phyloP scores from a whole-genome alignment of 805 yeast species.

The Yamadazyma sp. region DNA sequence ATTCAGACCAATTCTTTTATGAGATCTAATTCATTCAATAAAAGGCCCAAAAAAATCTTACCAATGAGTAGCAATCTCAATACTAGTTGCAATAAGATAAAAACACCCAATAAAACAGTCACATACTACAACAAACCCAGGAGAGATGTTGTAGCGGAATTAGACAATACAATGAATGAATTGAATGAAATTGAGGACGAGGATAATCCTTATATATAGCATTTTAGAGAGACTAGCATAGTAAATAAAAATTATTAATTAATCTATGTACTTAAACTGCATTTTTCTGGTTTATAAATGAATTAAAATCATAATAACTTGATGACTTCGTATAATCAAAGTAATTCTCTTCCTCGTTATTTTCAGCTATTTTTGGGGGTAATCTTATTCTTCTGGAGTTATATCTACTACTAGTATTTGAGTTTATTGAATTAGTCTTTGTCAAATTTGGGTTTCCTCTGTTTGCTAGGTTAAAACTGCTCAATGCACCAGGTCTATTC shows the following conservation, averaged over 20 bases:
- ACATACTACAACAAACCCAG: constrained; percentile 28
- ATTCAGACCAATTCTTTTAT: constrained; percentile 16
- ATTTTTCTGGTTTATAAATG: constrained; percentile 31
- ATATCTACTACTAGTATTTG: constrained; percentile 15
- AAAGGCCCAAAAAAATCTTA: constrained; percentile 29
- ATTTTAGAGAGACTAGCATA: too few species aligned
- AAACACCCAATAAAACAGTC: constrained; percentile 38
- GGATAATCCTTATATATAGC: too few species aligned
- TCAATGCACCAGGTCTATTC: background rate
- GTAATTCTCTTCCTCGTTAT: constrained; percentile 19
- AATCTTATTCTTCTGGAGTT: constrained; percentile 13
- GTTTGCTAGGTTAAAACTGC: background rate
- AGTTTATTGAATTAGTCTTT: constrained; percentile 5
- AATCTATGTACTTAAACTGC: too few species aligned
- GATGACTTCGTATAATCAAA: constrained; percentile 30
- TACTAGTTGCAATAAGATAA: constrained; percentile 27
- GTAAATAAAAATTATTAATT: too few species aligned
- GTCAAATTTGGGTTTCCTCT: constrained; percentile 8
- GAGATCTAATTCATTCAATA: constrained; percentile 38
- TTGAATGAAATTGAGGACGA: too few species aligned
- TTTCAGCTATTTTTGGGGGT: constrained; percentile 6
- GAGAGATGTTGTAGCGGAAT: too few species aligned
- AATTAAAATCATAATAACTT: constrained; percentile 32
- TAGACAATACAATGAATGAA: too few species aligned
- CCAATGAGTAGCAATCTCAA: constrained; percentile 12